Evolutionary conservation across 2,329 filamentous ascomycete species (phyloP), one percentile per base, ranked within the genome.

Genomic region (Xylariaceae sp.): DNA sequence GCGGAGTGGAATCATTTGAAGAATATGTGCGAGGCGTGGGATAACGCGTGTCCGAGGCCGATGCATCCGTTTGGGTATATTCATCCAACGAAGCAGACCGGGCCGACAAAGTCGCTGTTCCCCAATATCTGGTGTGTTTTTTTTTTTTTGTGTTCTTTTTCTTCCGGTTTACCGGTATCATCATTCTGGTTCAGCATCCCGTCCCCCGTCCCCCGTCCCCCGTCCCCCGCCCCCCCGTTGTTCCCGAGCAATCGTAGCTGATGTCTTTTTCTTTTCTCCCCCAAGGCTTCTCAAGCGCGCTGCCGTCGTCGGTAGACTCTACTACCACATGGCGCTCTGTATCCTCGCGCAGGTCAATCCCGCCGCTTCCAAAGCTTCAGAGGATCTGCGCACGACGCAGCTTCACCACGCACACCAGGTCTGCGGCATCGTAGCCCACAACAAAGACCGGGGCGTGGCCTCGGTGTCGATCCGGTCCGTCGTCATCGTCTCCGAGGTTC

Each of bases 1-100:
- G 77, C 83, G 12, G 86, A 95, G 67, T 97, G 92, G 91, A 80
- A 85, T 59, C 77, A 79, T 6, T 75, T 96, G n/a, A 92, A 88
- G 68, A 75, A 75, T n/a, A 80, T 91, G 74, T 92, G 89, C 63
- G 88, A 95, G 67, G 78, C 80, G 47, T 97, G 92, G 92, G 86
- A 89, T 61, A 78, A 81, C 50, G 81, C 79, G 51, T 87, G 90
- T 32, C 92, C 92, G 2, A 79, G 87, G 53, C 90, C 88, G 1
- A 96, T 97, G 90, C 86, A 88, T 62, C 89, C 91, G 0, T 83
- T 95, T 69, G 88, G 86, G 1, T 91, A 89, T 67, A 73, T 94
- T 1, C 81, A 86, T 54, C 78, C 87, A 1, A 80, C 81, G 55
- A 83, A 88, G 63, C 85, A 85, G 0, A 59, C 57, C 7, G 64